Evolutionary conservation across 2,329 filamentous ascomycete species (phyloP).

Genomic region (Stemphylium lycopersici): DNA sequence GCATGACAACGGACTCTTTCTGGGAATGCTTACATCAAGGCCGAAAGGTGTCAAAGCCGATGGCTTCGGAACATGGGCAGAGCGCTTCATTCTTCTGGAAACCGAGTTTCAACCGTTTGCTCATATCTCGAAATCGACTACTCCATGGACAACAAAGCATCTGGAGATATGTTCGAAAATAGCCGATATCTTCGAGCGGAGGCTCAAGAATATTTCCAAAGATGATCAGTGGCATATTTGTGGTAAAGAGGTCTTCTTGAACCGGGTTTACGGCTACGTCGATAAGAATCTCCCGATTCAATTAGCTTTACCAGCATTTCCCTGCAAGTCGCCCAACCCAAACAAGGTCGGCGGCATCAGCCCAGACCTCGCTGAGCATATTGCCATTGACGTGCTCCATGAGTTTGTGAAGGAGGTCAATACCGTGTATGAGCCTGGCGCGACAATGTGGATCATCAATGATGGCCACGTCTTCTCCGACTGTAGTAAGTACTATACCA

Average conservation of each 20-base stretch:
- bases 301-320: constrained; percentile 61
- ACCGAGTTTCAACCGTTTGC: constrained; percentile 34
- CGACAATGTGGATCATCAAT: constrained; percentile 52
- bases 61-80: constrained; percentile 34
- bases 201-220: constrained; percentile 36
- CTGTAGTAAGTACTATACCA: constrained; percentile 43
- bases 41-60: constrained; percentile 32
- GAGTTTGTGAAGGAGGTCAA: constrained; percentile 50
- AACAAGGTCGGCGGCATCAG: constrained; percentile 60
- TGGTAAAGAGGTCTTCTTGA: constrained; percentile 33
- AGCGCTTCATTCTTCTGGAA: constrained; percentile 37
- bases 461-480: constrained; percentile 53
- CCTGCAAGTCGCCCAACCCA: constrained; percentile 66
- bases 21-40: constrained; percentile 31
- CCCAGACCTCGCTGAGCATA: constrained; percentile 53
- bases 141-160: constrained; percentile 28
- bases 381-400: constrained; percentile 51
- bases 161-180: constrained; percentile 26
- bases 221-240: constrained; percentile 37
- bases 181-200: constrained; percentile 36
- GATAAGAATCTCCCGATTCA: constrained; percentile 35
- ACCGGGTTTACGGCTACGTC: constrained; percentile 36
- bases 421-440: constrained; percentile 50
- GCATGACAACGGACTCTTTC: constrained; percentile 27
- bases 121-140: constrained; percentile 22